phyloP scores from a whole-genome alignment of 805 yeast species.

The Candida silvicultrix region DNA sequence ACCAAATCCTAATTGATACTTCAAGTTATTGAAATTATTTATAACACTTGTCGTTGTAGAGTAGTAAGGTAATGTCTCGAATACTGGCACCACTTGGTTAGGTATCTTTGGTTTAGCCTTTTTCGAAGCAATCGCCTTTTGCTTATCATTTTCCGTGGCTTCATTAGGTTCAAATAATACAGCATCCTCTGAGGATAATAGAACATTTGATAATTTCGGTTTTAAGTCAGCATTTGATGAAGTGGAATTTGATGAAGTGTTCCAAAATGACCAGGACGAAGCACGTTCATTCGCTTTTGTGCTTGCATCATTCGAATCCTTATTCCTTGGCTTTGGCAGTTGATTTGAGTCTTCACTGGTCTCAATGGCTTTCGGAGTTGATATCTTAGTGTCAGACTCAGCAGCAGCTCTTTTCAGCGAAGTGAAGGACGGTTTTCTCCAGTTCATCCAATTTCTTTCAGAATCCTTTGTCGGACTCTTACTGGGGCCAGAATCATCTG shows the following conservation, averaged over 20 bases:
- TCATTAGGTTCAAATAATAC: slow-evolving; percentile 17
- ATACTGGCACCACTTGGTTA: slow-evolving; percentile 21
- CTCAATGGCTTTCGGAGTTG: slow-evolving; percentile 4
- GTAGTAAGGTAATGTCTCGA: slow-evolving; percentile 18
- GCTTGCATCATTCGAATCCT: background rate
- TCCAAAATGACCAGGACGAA: slow-evolving; percentile 23
- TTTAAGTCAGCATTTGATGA: slow-evolving; percentile 1
- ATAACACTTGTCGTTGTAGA: slow-evolving; percentile 11
- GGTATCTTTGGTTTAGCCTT: slow-evolving; percentile 3
- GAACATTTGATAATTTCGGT: slow-evolving; percentile 11
- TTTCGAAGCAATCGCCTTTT: background rate
- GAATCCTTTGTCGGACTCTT: background rate
- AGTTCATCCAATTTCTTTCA: slow-evolving; percentile 13
- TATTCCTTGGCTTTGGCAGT: background rate
- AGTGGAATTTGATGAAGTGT: slow-evolving; percentile 5
- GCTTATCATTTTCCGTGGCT: background rate
- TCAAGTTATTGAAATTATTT: slow-evolving; percentile 17
- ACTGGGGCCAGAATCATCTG: background rate
- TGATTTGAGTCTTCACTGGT: slow-evolving; percentile 1
- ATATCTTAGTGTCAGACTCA: slow-evolving; percentile 2
- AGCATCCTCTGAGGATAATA: slow-evolving; percentile 18
- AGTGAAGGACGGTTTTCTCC: slow-evolving; percentile 19
- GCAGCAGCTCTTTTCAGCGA: slow-evolving; percentile 14
- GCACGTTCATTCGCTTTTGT: background rate
- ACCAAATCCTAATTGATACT: slow-evolving; percentile 19